Evolutionary conservation across 2,329 filamentous ascomycete species (phyloP), one percentile per base, ranked within the genome.

Genomic region (Tolypocladium endophyticum): DNA sequence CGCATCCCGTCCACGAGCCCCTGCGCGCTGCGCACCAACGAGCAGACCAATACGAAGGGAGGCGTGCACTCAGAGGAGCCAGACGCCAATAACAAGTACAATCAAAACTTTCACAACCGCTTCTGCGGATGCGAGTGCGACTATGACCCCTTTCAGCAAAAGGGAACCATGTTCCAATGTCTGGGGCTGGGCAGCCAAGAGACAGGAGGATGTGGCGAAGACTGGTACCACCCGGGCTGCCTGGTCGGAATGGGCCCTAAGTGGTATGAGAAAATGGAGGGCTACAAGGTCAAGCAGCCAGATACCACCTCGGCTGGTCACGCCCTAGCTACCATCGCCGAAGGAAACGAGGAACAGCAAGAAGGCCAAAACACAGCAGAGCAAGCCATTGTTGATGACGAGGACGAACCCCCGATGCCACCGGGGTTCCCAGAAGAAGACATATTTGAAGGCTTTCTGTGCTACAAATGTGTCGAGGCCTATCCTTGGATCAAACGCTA

Each of bases 121-220:
- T 99, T 99, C 75, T 99, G 94, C 72, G 90, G 88, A 2, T 99
- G 94, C 69, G 84, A 84, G 36, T 88, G 92, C 68, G 85, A 92
- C 61, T 99, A 99, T 70, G 89, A 97, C 70, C 86, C 93, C 0
- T 84, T 93, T 55, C 81, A 89, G 70, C 92, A 99, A 71, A 95
- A 93, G 67, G 93, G 93, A 0, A 97, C 92, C 45, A 99, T 99
- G 94, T 99, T 95, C 67, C 94, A 99, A 73, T 99, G 94, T 70
- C 73, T 97, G 2, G 93, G 93, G 0, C 77, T 97, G 0, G 92
- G 91, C 0, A 88, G 85, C 0, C 80, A 83, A 16, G 88, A 93
- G 65, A 87, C 87, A 1, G 92, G 92, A 20, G 93, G 92, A 5
- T 97, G 93, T 73, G 93, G 93, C 16, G 93, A 97, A 75, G 93